Base-by-base conservation (phyloP, 495 filamentous ascomycete genomes). In the Tuber aestivum region DNA sequence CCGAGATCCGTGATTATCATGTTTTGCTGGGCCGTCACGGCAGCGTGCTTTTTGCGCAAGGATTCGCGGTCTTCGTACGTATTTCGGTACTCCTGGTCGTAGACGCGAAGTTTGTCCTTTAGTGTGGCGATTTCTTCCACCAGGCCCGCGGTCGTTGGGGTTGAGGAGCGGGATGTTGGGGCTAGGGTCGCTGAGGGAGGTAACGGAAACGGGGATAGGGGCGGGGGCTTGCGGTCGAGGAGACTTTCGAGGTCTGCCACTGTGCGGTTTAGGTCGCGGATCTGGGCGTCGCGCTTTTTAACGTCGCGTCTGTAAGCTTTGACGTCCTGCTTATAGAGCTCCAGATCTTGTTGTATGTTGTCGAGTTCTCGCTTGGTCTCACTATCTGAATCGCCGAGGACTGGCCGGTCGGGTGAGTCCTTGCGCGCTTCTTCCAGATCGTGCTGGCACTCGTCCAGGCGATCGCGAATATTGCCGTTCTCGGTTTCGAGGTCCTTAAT, bases 241-340 rank as follows among this genome's bases (percentile, higher is more conserved):
- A 79, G 78, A 3, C 76, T 72, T 75, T 79, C 76, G 35, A 79
- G 37, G 61, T 79, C 78, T 5, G 73, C 35, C 16, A 79, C 61
- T 37, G 44, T 61, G 44, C 61, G 71, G 18, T 75, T 79, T 20
- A 82, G 74, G 16, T 81, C 75, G 35, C 70, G 70, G 23, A 82
- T 82, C 32, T 72, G 76, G 38, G 71, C 74, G 41, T 82, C 80
- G 38, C 80, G 73, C 48, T 78, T 78, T 70, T 81, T 82, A 48
- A 82, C 76, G 65, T 82, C 80, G 65, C 76, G 81, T 69, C 45
- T 75, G 56, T 82, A 82, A 14, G 73, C 81, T n/a, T 44, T 76
- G 41, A 82, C 74, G 35, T 82, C 81, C 72, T 78, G 72, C 38
- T 74, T 74, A n/a, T 82, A 82, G 35, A 82, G 80, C 40, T 82